Evolutionary conservation across 164 flowering plant genomes (phyloP), one percentile per base, ranked within the genome.

Genomic region (Tinospora cordifolia): DNA sequence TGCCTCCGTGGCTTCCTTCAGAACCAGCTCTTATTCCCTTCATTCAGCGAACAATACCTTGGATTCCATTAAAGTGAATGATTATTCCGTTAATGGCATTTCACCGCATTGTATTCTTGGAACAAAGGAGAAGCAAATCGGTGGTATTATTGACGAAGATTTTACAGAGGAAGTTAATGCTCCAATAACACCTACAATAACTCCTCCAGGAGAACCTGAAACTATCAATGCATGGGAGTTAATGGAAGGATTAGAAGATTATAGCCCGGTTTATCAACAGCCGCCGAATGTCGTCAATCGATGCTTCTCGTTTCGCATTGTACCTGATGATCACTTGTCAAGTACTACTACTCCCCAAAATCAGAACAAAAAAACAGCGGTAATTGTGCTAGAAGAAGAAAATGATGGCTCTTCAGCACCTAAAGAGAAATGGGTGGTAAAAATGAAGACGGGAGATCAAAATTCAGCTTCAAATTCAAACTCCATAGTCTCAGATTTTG

Each of bases 161-260:
- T 1, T 90, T 90, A 87, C 83, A 8, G 75, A 76, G 68, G 88
- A 84, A n/a, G 8, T 51, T 54, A 54, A 22, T 19, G n/a, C 6
- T 54, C 60, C 21, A 81, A 86, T 54, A 62, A 90, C 97, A 0
- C 97, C 97, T 0, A 76, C 73, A 9, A 73, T 72, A 36, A 88
- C 96, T 3, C 93, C 97, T 0, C 89, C 93, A 0, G 89, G 92
- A 0, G 98, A 92, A 78, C 97, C 98, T 0, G 96, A 92, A 77
- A 87, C 84, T 7, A 88, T 94, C 80, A 87, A 94, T 73, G 67
- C 88, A 1, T 88, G 94, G 97, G 98, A 93, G 63, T 21, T 94
- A 66, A 94, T 92, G 98, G 98, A 83, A 63, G 98, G 93, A 8
- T 81, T 94, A 36, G 98, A 93, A 17, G 98, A 94, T 19, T 81